Conservation (phyloP, 331 rosid genomes). For the Acacia concinna region DNA sequence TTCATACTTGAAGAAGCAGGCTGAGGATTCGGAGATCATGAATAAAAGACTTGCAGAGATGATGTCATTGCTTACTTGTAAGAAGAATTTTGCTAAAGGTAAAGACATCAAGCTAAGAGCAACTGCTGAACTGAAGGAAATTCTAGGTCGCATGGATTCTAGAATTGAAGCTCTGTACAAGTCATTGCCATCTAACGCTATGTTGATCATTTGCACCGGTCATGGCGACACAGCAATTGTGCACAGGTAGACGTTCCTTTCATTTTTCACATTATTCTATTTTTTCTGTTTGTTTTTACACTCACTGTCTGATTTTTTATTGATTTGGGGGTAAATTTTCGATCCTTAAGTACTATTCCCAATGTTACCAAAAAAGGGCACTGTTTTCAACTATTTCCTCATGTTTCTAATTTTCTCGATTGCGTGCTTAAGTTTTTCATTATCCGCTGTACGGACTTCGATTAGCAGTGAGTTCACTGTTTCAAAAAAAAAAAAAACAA, state of each 20-base stretch:
- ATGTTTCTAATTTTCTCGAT: neutral
- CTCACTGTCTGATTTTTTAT: conserved; percentile 1
- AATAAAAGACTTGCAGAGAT: conserved; percentile 80
- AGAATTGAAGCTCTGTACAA: conserved; percentile 55
- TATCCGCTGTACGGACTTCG: neutral
- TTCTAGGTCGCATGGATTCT: conserved; percentile 70
- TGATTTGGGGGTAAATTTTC: neutral
- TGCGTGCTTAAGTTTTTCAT: neutral
- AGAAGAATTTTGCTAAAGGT: conserved; percentile 43
- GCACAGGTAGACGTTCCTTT: conserved; percentile 58
- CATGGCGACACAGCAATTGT: conserved; percentile 91
- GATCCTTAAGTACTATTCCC: conserved; percentile 1
- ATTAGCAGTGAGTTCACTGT: too few species aligned
- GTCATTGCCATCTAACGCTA: conserved; percentile 72
- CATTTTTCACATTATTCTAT: conserved; percentile 9
- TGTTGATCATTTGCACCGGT: conserved; percentile 91
- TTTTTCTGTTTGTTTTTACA: neutral
- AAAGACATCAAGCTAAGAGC: conserved; percentile 49
- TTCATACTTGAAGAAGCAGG: conserved; percentile 74
- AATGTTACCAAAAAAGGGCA: too few species aligned
- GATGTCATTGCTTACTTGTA: conserved; percentile 75
- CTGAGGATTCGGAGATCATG: conserved; percentile 65
- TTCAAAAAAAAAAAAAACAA: too few species aligned
- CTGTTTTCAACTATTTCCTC: neutral
- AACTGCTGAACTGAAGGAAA: conserved; percentile 63